phyloP scores from a whole-genome alignment of 2,329 filamentous ascomycete genomes.

The Diplocarpon mali region DNA sequence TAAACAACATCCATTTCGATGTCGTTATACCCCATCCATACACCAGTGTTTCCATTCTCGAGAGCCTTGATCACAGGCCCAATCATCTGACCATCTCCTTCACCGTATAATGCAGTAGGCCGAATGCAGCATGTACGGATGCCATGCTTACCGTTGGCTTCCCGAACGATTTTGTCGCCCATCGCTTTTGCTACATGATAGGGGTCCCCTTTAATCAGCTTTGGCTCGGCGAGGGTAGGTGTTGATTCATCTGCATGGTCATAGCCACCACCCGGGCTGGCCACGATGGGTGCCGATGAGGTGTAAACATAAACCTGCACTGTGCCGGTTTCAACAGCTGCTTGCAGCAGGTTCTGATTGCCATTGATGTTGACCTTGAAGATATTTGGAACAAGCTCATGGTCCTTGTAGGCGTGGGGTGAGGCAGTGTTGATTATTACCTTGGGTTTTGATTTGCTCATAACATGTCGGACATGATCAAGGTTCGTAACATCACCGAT shows the following conservation, averaged over 20 bases:
- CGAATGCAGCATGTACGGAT: constrained; percentile 41
- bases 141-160: constrained; percentile 23
- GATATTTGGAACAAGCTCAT: constrained; percentile 13
- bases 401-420: constrained; percentile 29
- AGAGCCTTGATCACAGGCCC: constrained; percentile 32
- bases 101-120: constrained; percentile 41
- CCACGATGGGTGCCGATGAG: constrained; percentile 16
- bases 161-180: constrained; percentile 17
- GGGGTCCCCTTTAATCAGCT: constrained; percentile 14
- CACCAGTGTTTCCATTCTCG: constrained; percentile 36
- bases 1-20: constrained; percentile 34
- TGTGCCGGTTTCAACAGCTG: constrained; percentile 35
- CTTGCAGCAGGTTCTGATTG: constrained; percentile 36
- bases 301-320: constrained; percentile 30
- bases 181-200: constrained; percentile 19
- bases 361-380: constrained; percentile 39
- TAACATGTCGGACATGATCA: constrained; percentile 31
- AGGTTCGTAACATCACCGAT: constrained; percentile 38
- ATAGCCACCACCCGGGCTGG: constrained; percentile 11
- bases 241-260: constrained; percentile 17
- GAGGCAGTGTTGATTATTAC: constrained; percentile 40
- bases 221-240: constrained; percentile 15
- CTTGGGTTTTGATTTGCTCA: constrained; percentile 33
- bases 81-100: constrained; percentile 29
- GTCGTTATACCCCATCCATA: constrained; percentile 40